Evolutionary conservation across 805 yeast species (phyloP).

Genomic region (Maudiozyma serrabonitensis): DNA sequence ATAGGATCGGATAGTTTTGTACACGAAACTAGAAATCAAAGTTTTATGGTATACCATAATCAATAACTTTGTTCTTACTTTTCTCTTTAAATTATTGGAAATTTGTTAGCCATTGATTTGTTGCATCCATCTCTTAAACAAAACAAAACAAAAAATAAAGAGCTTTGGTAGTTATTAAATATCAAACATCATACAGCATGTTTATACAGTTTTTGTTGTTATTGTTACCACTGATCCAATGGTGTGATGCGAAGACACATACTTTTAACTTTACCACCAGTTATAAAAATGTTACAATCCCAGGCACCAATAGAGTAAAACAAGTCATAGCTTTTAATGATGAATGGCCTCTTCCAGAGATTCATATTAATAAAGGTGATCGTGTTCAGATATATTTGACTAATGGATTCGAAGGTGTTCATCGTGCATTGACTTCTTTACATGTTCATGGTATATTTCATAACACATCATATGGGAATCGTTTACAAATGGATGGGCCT

Average conservation of each 20-base stretch:
- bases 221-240: neutral
- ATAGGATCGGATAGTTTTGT: no score
- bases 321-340: conserved; percentile 59
- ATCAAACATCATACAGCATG: no score
- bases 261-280: conserved; percentile 46
- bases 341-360: conserved; percentile 64
- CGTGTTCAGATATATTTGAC: conserved; percentile 48
- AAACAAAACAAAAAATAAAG: no score
- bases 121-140: no score
- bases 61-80: no score
- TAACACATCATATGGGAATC: conserved; percentile 38
- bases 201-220: no score
- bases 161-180: no score
- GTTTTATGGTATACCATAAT: no score
- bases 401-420: conserved; percentile 40
- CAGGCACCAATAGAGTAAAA: conserved; percentile 52
- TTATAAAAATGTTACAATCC: conserved; percentile 50
- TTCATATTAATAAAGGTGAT: conserved; percentile 58
- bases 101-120: no score
- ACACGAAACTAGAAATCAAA: no score
- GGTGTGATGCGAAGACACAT: conserved; percentile 33
- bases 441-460: conserved; percentile 78
- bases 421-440: conserved; percentile 38
- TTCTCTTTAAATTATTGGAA: no score
- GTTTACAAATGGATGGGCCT: conserved; percentile 65